Base-by-base conservation (phyloP, 2,329 filamentous ascomycete species). In the Scedosporium apiospermum region DNA sequence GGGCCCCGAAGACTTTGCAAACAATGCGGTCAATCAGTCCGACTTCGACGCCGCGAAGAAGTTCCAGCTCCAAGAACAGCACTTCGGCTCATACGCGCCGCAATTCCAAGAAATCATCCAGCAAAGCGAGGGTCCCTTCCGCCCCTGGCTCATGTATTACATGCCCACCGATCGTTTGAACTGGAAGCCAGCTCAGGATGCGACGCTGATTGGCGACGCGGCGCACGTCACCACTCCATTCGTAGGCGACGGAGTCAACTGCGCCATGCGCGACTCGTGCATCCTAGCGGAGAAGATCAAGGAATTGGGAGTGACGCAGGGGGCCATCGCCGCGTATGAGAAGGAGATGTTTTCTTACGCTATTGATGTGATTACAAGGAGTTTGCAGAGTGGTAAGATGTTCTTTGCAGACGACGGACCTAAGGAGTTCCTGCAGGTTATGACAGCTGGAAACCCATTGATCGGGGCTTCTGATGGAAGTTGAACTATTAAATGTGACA, bases 161-260 rank as follows among this genome's bases (percentile, higher is more conserved):
- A 77, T 78, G 68, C 75, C 87, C 10, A 82, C 83, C 0, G 69
- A 80, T 2, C 79, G 79, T 2, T 69, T 76, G 53, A 69, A 67
- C 2, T 87, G 82, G 82, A 64, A 74, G 51, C 74, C 79, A 55
- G 72, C 71, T 16, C 69, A 71, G 4, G 82, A 82, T 0, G 68
- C 81, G 5, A 85, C 84, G 0, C 67, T 85, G 16, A 74, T 87
- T 27, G 85, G 85, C 5, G 83, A 87, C 66, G 82, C 84, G 0
- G 84, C 84, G 6, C 83, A 87, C 69, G 67, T 85, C 26, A 84
- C 84, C 81, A 78, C 79, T 0, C 81, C 81, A 0, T 83, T 80
- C 65, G 80, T 80, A 1, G 84, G 84, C 4, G 83, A 84, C 63
- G 84, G 84, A 1, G 83, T 86, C 34, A 87, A 87, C 67, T 72